Evolutionary conservation across 805 yeast genomes (phyloP).

Genomic region (Kazachstania viticola): DNA sequence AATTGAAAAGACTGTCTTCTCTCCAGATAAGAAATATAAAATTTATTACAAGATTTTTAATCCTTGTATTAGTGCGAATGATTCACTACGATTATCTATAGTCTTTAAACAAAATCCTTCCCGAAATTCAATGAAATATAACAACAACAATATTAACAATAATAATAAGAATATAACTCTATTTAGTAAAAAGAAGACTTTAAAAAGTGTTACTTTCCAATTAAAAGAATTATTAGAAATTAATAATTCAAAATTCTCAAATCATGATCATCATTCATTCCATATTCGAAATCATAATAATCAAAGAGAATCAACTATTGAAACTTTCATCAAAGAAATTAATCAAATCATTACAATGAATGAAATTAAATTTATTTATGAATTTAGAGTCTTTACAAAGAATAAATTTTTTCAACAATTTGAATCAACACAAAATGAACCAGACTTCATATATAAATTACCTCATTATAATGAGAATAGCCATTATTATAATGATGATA

Average conservation of each 20-base stretch:
- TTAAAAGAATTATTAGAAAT: constrained; percentile 44
- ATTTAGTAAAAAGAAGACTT: constrained; percentile 15
- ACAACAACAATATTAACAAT: constrained; percentile 5
- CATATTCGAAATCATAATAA: constrained; percentile 15
- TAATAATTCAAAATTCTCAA: constrained; percentile 27
- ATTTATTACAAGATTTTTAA: constrained; percentile 37
- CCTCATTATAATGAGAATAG: constrained; percentile 4
- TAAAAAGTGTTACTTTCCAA: constrained; percentile 37
- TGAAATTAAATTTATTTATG: constrained; percentile 17
- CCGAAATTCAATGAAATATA: constrained; percentile 6
- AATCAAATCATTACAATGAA: constrained; percentile 21
- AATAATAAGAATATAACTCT: constrained; percentile 1
- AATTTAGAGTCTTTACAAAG: constrained; percentile 19
- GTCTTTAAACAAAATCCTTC: constrained; percentile 31
- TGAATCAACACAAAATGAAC: constrained; percentile 25
- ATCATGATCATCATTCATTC: constrained; percentile 14
- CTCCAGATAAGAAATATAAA: constrained; percentile 39
- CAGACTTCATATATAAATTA: constrained; percentile 16
- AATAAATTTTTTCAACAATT: constrained; percentile 20
- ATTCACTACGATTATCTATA: constrained; percentile 31
- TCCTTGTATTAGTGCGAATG: constrained; percentile 50
- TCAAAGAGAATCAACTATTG: constrained; percentile 34
- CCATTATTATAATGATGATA: not conserved
- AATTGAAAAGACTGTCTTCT: constrained; percentile 31
- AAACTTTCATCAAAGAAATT: constrained; percentile 13